Evolutionary conservation across 169 alveolate species (phyloP).

Genomic region (Babesia gibsoni): DNA sequence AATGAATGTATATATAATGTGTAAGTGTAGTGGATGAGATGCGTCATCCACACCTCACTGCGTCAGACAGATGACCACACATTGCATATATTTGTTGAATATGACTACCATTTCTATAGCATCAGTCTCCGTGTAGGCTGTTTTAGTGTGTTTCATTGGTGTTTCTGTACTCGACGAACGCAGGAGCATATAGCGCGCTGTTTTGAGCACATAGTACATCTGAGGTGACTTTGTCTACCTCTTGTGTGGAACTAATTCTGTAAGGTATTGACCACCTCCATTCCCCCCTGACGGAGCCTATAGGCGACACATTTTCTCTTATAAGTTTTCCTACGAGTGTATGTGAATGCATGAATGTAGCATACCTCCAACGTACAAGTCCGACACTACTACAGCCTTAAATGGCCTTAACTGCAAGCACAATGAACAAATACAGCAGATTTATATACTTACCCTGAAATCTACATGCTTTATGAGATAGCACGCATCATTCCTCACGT

Average conservation of each 20-base stretch:
- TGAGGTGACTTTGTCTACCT: slow-evolving; percentile 34
- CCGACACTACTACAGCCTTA: slow-evolving; percentile 69
- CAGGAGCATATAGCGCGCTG: neutral
- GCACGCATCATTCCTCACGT: slow-evolving; percentile 14
- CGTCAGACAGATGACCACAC: neutral
- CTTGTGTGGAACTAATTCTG: slow-evolving; percentile 10
- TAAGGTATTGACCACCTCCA: slow-evolving; percentile 72
- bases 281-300: slow-evolving; percentile 74
- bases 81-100: neutral
- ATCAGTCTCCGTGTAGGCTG: neutral
- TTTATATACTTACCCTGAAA: slow-evolving; percentile 29
- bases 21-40: neutral
- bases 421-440: neutral
- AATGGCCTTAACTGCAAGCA: slow-evolving; percentile 65
- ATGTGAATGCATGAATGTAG: neutral
- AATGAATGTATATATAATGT: no score
- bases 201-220: slow-evolving; percentile 17
- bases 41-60: neutral
- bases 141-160: neutral
- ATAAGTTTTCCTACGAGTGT: slow-evolving; percentile 31
- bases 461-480: slow-evolving; percentile 54
- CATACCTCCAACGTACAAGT: slow-evolving; percentile 62
- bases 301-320: slow-evolving; percentile 59
- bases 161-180: neutral
- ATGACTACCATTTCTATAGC: neutral